A percentile compares a stretch with the other conserved stretches of the same genome.
Conservation (phyloP, 1,284 basidiomycete genomes). For the Pisolithus thermaeus region DNA sequence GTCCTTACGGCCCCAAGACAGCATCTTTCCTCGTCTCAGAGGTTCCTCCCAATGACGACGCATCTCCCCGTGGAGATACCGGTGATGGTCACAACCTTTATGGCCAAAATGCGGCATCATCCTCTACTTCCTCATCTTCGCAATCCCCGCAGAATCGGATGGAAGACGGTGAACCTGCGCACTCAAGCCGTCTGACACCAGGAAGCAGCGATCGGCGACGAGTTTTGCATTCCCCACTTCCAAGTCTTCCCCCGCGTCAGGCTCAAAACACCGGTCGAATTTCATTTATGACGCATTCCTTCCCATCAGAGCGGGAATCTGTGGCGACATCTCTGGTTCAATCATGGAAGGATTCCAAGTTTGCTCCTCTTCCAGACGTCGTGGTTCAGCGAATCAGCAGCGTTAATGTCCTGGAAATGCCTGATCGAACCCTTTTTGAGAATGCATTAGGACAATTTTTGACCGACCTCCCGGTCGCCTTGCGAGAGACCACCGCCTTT, state of each 20-base stretch:
- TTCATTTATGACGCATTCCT: conserved; percentile 31
- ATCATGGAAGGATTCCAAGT: conserved; percentile 52
- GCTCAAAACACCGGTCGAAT: conserved; percentile 20
- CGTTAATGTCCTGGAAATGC: conserved; percentile 55
- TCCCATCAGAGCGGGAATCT: conserved; percentile 30
- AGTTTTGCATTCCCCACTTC: conserved; percentile 13
- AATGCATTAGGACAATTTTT: conserved; percentile 45
- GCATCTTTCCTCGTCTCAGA: conserved; percentile 49
- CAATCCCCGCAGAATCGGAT: conserved; percentile 14
- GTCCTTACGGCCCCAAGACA: conserved; percentile 41
- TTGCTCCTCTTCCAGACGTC: conserved; percentile 52
- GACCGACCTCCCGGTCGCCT: conserved; percentile 44
- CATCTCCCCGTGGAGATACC: conserved; percentile 18
- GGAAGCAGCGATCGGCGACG: conserved; percentile 19
- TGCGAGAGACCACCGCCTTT: conserved; percentile 57
- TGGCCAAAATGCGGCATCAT: conserved; percentile 33
- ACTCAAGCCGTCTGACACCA: conserved; percentile 17
- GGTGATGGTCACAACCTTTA: conserved; percentile 31
- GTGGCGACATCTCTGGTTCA: conserved; percentile 37
- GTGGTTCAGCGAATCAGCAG: conserved; percentile 43
- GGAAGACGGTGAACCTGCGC: conserved; percentile 16
- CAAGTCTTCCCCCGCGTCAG: conserved; percentile 18
- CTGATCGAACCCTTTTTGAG: conserved; percentile 48
- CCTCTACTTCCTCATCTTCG: conserved; percentile 23
- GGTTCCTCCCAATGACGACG: conserved; percentile 28